phyloP scores from a whole-genome alignment of 2,329 filamentous ascomycete species.

The Fusarium albosuccineum region DNA sequence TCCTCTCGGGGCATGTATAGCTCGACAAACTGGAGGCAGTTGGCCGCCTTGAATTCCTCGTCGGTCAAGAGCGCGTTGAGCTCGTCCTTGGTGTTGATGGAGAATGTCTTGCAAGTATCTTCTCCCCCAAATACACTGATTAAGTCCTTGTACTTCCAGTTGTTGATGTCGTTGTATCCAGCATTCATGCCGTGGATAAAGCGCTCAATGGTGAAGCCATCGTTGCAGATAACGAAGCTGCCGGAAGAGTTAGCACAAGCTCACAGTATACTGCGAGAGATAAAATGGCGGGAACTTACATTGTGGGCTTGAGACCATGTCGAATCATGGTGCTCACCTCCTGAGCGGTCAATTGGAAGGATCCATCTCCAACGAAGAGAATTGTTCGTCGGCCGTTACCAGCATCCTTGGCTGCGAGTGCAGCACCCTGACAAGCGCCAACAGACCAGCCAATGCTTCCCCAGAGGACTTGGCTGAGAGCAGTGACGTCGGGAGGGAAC shows the following conservation, averaged over 20 bases:
- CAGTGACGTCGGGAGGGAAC: constrained; percentile 82
- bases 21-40: constrained; percentile 79
- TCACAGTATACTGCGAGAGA: neutral
- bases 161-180: constrained; percentile 82
- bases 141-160: constrained; percentile 80
- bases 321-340: constrained; percentile 88
- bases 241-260: constrained; percentile 35
- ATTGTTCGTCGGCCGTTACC: constrained; percentile 75
- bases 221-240: constrained; percentile 86
- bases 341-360: constrained; percentile 86
- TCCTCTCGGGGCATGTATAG: constrained; percentile 84
- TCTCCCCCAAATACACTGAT: constrained; percentile 76
- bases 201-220: constrained; percentile 91
- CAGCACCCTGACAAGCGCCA: constrained; percentile 73
- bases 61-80: constrained; percentile 75
- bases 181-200: constrained; percentile 88
- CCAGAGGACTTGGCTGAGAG: constrained; percentile 84
- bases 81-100: constrained; percentile 77
- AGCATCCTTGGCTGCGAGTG: constrained; percentile 78
- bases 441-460: constrained; percentile 74
- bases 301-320: constrained; percentile 79
- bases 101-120: constrained; percentile 71
- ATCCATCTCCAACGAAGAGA: constrained; percentile 90
- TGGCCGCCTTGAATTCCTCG: constrained; percentile 70
- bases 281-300: constrained; percentile 64